Evolutionary conservation across 2,329 filamentous ascomycete genomes (phyloP).

Genomic region (Cladosporium cucumerinum): DNA sequence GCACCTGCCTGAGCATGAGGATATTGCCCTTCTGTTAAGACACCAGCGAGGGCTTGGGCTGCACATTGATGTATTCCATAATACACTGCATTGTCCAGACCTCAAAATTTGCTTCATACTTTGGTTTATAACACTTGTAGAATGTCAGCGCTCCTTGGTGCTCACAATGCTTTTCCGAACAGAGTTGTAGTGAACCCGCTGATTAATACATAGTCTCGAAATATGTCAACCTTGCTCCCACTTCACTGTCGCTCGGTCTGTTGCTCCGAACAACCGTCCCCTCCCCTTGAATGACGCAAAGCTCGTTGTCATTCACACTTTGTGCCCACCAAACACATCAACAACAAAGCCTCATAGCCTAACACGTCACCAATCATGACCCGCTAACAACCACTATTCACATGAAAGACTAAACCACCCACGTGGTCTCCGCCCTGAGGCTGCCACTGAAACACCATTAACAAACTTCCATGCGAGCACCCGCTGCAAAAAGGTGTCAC

Average conservation of each 20-base stretch:
- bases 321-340: background rate
- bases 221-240: background rate
- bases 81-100: background rate
- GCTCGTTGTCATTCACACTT: background rate
- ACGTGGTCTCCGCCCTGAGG: background rate
- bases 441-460: background rate
- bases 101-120: background rate
- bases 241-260: background rate
- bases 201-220: background rate
- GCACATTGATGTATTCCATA: background rate
- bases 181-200: background rate
- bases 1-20: background rate
- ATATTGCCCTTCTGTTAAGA: background rate
- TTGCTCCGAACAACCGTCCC: background rate
- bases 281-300: background rate
- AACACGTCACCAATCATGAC: background rate
- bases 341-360: background rate
- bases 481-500: background rate
- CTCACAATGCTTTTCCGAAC: background rate
- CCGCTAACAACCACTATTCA: background rate
- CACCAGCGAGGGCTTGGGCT: background rate
- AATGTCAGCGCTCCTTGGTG: background rate
- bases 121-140: background rate
- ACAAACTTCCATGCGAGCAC: background rate
- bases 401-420: background rate